Evolutionary conservation across 768 basidiomycete genomes (phyloP).

Genomic region (Suillus tomentosus): DNA sequence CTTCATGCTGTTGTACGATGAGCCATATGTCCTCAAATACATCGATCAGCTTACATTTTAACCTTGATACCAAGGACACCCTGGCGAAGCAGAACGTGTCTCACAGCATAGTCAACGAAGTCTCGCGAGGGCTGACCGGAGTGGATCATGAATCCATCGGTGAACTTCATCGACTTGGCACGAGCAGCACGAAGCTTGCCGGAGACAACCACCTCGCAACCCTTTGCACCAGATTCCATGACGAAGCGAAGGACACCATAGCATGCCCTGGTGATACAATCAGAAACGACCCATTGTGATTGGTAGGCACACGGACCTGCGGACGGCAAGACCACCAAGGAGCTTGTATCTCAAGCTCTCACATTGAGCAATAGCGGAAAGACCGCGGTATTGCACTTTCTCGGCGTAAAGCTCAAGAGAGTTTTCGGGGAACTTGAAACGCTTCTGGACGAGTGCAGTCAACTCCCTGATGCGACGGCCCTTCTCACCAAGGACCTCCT

Average conservation of each 20-base stretch:
- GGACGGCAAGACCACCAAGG: constrained; percentile 97
- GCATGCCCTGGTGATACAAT: constrained; percentile 65
- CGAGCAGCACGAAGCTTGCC: constrained; percentile 99
- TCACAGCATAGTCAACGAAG: constrained; percentile 96
- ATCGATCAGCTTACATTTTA: constrained; percentile 74
- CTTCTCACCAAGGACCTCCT: constrained; percentile 98
- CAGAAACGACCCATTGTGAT: constrained; percentile 6
- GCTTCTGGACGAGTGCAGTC: constrained; percentile 96
- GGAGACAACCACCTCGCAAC: constrained; percentile 99
- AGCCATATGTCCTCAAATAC: constrained; percentile 13
- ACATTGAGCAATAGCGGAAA: constrained; percentile 98
- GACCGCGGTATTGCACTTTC: constrained; percentile 97
- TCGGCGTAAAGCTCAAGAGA: constrained; percentile 98
- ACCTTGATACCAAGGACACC: constrained; percentile 99
- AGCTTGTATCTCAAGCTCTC: constrained; percentile 99
- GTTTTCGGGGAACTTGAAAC: constrained; percentile 99
- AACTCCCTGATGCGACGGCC: constrained; percentile 99
- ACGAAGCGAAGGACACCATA: constrained; percentile 99
- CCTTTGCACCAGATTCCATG: constrained; percentile 99
- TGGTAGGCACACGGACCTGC: constrained; percentile 53
- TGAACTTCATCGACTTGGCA: constrained; percentile 99
- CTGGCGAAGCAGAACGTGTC: constrained; percentile 96
- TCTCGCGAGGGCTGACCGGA: constrained; percentile 97
- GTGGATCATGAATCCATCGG: constrained; percentile 99
- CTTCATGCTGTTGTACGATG: constrained; percentile 76